Evolutionary conservation across 2,329 filamentous ascomycete genomes (phyloP), one percentile per base, ranked within the genome.

Genomic region (Diplodia corticola): DNA sequence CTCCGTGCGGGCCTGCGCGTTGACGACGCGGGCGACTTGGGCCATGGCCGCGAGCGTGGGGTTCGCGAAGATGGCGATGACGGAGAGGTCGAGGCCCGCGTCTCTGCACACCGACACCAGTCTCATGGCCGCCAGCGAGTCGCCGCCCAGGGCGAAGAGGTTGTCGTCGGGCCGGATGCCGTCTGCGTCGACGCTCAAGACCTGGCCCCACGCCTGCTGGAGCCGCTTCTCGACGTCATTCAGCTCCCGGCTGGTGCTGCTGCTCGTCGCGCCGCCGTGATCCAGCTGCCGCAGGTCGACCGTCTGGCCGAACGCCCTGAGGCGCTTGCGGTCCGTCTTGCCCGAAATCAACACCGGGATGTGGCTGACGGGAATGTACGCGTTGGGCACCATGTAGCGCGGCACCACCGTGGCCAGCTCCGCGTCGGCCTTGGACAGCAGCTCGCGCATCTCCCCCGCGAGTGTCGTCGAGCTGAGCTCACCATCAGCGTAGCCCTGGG

Each of bases 71-170:
- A 87, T 83, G 35, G 85, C 80, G 2, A 83, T 82, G 2, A 88
- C 86, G 1, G 80, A 84, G 26, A 88, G 70, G 12, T 78, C 76
- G 63, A 85, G 72, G 0, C 81, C 82, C 24, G 81, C 80, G 2
- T 78, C 76, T 30, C 85, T 78, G 3, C 84, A 81, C 65, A 84
- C 82, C 12, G 84, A 80, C 0, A 88, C 86, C 0, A 89, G 76
- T 71, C 84, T 86, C 85, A 89, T 89, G 2, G 85, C 85, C 1
- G 81, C 76, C 44, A 88, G 84, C 0, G 86, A 88, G 74, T 88
- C 85, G 24, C 86, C 86, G 1, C 86, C 86, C 0, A 87, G 80
- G 2, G 81, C 80, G 80, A 88, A 88, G 75, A 88, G 88, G 75
- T 84, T 86, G 70, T 87, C 83, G 13, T 86, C 82, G 1, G 83